Evolutionary conservation across 169 alveolate genomes (phyloP), one percentile per base, ranked within the genome.

Genomic region (Cryptosporidium sp.): DNA sequence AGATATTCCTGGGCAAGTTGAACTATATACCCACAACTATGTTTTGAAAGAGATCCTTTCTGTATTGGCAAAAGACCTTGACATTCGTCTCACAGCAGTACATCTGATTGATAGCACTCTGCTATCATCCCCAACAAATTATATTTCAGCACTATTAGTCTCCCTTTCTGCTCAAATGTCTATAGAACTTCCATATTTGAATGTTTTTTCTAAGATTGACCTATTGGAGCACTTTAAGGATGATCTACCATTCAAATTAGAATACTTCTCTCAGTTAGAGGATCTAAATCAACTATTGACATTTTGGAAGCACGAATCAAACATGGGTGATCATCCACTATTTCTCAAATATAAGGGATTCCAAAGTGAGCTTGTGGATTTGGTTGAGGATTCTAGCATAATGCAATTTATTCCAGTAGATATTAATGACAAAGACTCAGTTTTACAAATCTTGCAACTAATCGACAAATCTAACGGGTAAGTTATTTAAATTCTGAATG

Each of bases 1-100:
- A 55, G 99, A 98, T 59, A 91, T 97, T 48, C 99, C 99, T 0
- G 99, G 99, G 0, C 99, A 97, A 91, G 97, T 98, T 58, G 99
- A 98, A 93, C 91, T 98, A 65, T 98, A 96, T 93, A 96, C 98
- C 26, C 98, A 97, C 93, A 96, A 97, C 91, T 95, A 92, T 41
- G 96, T 97, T 4, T 94, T 97, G 89, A 94, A 92, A 62, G 93
- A 94, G 14, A 94, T 97, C 50, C 84, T 96, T n/a, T 62, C 89
- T 23, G 71, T 75, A 26, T 87, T 97, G 58, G 91, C 92, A 55
- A 94, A 94, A 85, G 71, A 55, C 0, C 91, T 92, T 14, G 94
- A 93, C 45, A 91, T 91, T 43, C 85, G 96, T 45, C 62, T 95
- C 75, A 84, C 95, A 71, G 94, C 94, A 51, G 91, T 95, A 55